These are phyloP conservation scores for Gossypioides kirkii DNA, from an alignment of 345 rosid species.

Conservation along the genomic window DNA sequence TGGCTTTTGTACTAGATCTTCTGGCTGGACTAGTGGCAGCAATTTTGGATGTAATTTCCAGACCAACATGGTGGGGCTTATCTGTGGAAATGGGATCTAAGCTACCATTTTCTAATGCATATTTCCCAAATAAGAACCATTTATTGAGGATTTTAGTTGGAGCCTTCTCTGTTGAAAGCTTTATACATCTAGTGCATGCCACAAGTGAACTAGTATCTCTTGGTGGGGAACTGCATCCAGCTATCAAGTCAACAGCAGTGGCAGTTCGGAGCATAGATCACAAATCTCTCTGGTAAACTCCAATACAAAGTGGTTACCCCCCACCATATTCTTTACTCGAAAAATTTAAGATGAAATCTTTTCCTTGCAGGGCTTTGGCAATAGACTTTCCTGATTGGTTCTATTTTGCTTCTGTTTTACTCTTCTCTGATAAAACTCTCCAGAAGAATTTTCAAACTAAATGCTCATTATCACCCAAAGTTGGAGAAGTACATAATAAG, in stretches of 20 bases:
- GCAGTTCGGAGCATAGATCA: slow-evolving; percentile 36
- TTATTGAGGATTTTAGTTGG: slow-evolving; percentile 46
- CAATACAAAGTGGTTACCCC: neutral
- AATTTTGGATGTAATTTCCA: slow-evolving; percentile 46
- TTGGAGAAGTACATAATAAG: slow-evolving; percentile 22
- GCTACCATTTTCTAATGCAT: slow-evolving; percentile 62
- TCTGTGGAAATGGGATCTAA: slow-evolving; percentile 46
- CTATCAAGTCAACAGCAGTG: slow-evolving; percentile 21
- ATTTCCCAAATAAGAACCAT: slow-evolving; percentile 46
- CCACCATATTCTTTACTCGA: neutral
- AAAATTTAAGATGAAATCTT: neutral
- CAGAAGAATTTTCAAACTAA: slow-evolving; percentile 19
- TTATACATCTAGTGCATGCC: slow-evolving; percentile 38
- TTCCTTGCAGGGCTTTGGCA: slow-evolving; percentile 69
- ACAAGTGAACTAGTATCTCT: slow-evolving; percentile 21
- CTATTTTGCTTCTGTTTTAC: slow-evolving; percentile 55
- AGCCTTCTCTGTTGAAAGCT: slow-evolving; percentile 37
- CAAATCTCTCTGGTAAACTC: slow-evolving; percentile 58
- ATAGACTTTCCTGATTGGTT: slow-evolving; percentile 80
- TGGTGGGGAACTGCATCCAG: slow-evolving; percentile 15
- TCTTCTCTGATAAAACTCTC: slow-evolving; percentile 38
- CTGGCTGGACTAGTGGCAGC: slow-evolving; percentile 44
- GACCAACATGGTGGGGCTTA: slow-evolving; percentile 70
- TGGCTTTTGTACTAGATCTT: slow-evolving; percentile 48
- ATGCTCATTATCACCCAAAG: slow-evolving; percentile 14